Base-by-base conservation (phyloP, 805 yeast species). In the Metschnikowia amazonensis region DNA sequence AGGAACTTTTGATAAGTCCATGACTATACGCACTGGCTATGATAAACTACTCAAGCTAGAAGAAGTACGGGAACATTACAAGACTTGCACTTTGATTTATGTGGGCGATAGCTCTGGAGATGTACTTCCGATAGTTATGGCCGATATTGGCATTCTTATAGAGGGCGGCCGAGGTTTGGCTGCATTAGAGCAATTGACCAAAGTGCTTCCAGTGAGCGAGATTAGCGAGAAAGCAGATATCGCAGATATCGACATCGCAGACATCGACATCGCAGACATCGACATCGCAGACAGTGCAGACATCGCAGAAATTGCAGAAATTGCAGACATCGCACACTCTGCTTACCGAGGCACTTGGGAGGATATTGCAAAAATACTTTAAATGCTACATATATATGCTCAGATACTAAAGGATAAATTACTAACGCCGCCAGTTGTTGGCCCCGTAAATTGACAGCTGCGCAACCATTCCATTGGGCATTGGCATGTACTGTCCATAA, bases 41-140 rank as follows among this genome's bases (percentile, higher is more conserved):
- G 86, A 82, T 57, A 82, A 82, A 55, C 59, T 67, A 17, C 48
- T 49, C 1, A 27, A 54, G 17, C 49, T 65, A 1, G 34, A 52
- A 5, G 23, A 36, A 4, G 40, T 64, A 8, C 38, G 43, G 4
- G 6, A 45, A 33, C 18, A 45, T 11, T 30, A 50, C 14, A 31
- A 43, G 3, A 43, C 13, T 9, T 59, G 53, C 16, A 51, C 53
- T 0, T 41, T 71, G 1, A 59, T 71, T 18, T 82, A 81, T 54
- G 64, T 81, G 13, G 89, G 89, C 1, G 89, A 82, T 53, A 79
- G 86, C 45, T 56, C 75, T 0, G 81, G 86, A 0, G 89, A 82
- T 63, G 69, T 53, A 13, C 37, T 55, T 24, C 52, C 81, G 0
- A 62, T 82, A 59, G 46, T 77, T 10, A 67, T 66, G 30, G 75